Conservation (phyloP, 495 filamentous ascomycete genomes). For the Friedmanniomyces simplex region DNA sequence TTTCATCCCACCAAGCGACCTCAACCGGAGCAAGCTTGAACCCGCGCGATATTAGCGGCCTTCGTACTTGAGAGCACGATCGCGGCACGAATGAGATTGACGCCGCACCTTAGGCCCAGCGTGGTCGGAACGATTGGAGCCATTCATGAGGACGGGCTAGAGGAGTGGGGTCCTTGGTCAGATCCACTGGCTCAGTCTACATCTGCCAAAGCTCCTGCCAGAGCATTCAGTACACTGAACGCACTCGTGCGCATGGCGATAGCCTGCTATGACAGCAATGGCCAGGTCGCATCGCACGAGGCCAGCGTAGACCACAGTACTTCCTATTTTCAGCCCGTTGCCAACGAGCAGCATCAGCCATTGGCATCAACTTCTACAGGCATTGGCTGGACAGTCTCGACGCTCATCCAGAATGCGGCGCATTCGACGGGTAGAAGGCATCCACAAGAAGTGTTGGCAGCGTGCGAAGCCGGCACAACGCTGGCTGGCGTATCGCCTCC, state of each 20-base stretch:
- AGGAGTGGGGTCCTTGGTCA: constrained; percentile 64
- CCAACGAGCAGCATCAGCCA: too few species aligned
- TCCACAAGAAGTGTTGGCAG: background rate
- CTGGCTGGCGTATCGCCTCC: background rate
- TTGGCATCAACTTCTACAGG: too few species aligned
- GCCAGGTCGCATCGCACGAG: too few species aligned
- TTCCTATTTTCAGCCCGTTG: too few species aligned
- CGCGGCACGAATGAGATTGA: constrained; percentile 26
- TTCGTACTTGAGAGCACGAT: constrained; percentile 57
- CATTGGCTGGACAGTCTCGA: constrained; percentile 3
- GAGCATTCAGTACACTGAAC: constrained; percentile 54
- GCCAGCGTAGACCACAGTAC: too few species aligned
- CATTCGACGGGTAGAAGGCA: background rate
- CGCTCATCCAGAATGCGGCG: background rate
- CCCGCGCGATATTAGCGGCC: constrained; percentile 46
- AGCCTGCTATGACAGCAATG: background rate
- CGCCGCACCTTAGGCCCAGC: constrained; percentile 38
- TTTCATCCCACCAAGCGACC: too few species aligned
- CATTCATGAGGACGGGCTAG: constrained; percentile 52
- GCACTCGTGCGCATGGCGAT: constrained; percentile 32
- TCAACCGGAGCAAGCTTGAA: background rate
- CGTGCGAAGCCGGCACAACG: background rate
- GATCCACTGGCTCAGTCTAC: constrained; percentile 1
- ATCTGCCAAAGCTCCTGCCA: constrained; percentile 28
- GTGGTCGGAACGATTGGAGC: constrained; percentile 33